A percentile compares a stretch with the other conserved stretches of the same genome.
Evolutionary conservation across 352 stramenopile species (phyloP).

Genomic region (Phytopythium chamaehyphon): DNA sequence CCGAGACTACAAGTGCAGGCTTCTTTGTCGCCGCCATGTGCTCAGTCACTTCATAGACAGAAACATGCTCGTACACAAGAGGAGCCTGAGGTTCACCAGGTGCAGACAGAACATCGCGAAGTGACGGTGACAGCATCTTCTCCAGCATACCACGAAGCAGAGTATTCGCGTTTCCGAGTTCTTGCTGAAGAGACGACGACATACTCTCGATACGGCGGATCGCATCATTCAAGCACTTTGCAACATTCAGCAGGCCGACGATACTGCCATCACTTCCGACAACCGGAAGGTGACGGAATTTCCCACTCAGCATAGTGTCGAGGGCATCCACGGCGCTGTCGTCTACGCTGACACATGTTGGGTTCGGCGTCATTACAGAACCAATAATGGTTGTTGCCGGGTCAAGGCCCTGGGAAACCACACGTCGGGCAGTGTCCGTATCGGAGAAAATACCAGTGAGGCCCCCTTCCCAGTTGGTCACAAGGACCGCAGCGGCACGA

Average conservation of each 20-base stretch:
- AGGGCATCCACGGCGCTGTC: constrained; percentile 81
- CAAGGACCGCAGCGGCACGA: constrained; percentile 88
- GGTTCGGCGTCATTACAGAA: constrained; percentile 83
- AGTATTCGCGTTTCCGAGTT: constrained; percentile 59
- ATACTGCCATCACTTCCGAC: constrained; percentile 81
- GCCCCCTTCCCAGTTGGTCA: constrained; percentile 82
- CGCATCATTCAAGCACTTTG: constrained; percentile 98
- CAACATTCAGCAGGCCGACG: constrained; percentile 96
- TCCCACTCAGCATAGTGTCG: constrained; percentile 83
- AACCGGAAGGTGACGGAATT: constrained; percentile 97
- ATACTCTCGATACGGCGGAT: constrained; percentile 95
- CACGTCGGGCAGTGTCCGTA: constrained; percentile 77
- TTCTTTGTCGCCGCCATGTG: constrained; percentile 79
- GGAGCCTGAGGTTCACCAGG: constrained; percentile 65
- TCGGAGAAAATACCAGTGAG: constrained; percentile 96
- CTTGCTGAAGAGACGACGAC: constrained; percentile 74
- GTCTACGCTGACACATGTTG: constrained; percentile 77
- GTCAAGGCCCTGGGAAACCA: constrained; percentile 75
- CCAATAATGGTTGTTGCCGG: constrained; percentile 58
- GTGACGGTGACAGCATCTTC: constrained; percentile 83
- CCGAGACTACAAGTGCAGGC: constrained; percentile 72
- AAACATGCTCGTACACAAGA: constrained; percentile 67
- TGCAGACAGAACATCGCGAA: constrained; percentile 66
- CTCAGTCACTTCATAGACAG: constrained; percentile 63
- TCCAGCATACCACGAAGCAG: constrained; percentile 81